A percentile compares a stretch with the other conserved stretches of the same genome.
These are phyloP conservation scores for Heterobasidion occidentale DNA, from an alignment of 1,284 basidiomycete species.

Conservation along the genomic window DNA sequence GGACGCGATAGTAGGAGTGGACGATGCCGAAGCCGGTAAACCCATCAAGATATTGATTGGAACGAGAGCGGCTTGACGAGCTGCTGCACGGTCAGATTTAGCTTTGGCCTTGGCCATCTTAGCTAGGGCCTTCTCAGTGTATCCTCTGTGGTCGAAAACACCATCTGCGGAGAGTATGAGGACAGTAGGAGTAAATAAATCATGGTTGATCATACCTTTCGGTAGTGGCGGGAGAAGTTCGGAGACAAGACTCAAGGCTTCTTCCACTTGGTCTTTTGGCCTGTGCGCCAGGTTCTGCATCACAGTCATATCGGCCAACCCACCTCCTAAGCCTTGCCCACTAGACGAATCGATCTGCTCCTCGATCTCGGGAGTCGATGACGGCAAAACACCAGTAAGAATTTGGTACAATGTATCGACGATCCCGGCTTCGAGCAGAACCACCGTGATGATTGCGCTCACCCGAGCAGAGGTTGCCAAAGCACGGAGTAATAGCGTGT, in stretches of 20 bases:
- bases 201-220: conserved; percentile 50
- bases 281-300: conserved; percentile 96
- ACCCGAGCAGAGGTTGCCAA: conserved; percentile 80
- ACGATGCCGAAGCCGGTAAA: conserved; percentile 9
- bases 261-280: conserved; percentile 95
- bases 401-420: conserved; percentile 91
- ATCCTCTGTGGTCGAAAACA: conserved; percentile 86
- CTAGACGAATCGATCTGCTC: conserved; percentile 57
- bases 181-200: not conserved
- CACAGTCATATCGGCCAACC: conserved; percentile 91
- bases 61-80: conserved; percentile 39
- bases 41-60: conserved; percentile 11
- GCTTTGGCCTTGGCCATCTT: conserved; percentile 70
- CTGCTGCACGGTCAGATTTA: conserved; percentile 67
- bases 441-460: conserved; percentile 79
- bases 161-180: conserved; percentile 49
- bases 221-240: conserved; percentile 89
- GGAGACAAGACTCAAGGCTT: conserved; percentile 79
- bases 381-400: conserved; percentile 83
- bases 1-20: conserved; percentile 13
- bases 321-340: conserved; percentile 75
- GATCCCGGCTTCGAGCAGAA: conserved; percentile 84
- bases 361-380: conserved; percentile 41
- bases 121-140: conserved; percentile 80
- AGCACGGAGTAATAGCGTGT: conserved; percentile 81